Evolutionary conservation across 176 grass and related monocot species (phyloP).

Genomic region (Cymbopogon citratus): DNA sequence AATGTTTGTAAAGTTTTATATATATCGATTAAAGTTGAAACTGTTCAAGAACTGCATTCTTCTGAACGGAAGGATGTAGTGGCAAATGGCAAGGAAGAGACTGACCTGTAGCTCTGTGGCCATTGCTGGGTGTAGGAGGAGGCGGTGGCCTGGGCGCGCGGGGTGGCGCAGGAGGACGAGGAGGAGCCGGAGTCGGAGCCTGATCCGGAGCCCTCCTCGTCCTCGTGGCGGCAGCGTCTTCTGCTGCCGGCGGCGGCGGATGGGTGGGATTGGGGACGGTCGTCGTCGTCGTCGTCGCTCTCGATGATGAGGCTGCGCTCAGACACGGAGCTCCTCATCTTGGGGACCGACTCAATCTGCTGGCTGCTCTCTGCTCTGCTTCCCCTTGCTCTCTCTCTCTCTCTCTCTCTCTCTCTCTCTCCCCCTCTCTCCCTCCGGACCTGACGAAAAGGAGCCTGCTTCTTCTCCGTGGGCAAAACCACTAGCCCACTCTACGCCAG

Average conservation of each 20-base stretch:
- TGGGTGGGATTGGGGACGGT: background rate
- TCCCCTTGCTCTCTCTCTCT: background rate
- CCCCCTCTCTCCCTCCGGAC: background rate
- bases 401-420: too few species aligned
- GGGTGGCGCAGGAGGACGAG: slow-evolving; percentile 50
- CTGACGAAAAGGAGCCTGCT: background rate
- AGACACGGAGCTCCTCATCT: slow-evolving; percentile 58
- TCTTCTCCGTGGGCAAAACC: too few species aligned
- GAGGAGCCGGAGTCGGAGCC: slow-evolving; percentile 34
- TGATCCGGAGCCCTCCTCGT: background rate
- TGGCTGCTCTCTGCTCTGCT: too few species aligned
- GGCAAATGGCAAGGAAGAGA: background rate
- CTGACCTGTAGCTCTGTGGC: slow-evolving; percentile 97
- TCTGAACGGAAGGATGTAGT: background rate
- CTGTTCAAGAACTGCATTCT: too few species aligned
- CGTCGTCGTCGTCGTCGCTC: slow-evolving; percentile 49
- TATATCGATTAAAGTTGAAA: too few species aligned
- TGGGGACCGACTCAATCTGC: too few species aligned
- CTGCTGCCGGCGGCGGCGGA: background rate
- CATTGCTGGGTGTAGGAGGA: slow-evolving; percentile 71
- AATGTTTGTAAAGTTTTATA: too few species aligned
- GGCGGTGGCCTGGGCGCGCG: slow-evolving; percentile 34
- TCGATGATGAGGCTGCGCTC: slow-evolving; percentile 60
- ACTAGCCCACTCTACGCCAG: background rate
- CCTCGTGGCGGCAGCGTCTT: background rate